Conservation (phyloP, 768 basidiomycete species). For the Hypsizygus marmoreus region DNA sequence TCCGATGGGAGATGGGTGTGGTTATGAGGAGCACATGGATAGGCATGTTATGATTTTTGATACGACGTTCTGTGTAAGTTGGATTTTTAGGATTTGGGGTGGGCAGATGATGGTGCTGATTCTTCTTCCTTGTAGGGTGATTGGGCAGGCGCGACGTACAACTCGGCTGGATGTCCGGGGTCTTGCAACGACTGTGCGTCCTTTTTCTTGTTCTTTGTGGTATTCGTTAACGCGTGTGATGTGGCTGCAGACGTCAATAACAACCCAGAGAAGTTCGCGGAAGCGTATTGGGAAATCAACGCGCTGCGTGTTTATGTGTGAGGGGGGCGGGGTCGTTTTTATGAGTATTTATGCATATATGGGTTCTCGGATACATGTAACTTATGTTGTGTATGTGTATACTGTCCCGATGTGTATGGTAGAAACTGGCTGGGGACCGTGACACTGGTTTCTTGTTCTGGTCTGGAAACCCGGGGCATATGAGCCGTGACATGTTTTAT, state of each 20-base stretch:
- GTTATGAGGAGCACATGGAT: conserved; percentile 55
- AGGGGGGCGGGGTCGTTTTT: no score
- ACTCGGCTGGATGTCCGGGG: conserved; percentile 39
- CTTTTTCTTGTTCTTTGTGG: background rate
- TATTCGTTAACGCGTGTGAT: background rate
- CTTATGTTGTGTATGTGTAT: no score
- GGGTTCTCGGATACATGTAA: no score
- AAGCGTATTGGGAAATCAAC: conserved; percentile 75
- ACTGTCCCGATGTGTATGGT: no score
- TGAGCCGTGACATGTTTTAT: no score
- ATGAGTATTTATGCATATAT: no score
- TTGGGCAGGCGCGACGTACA: conserved; percentile 50
- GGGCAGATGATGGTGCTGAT: background rate
- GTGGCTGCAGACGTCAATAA: conserved; percentile 52
- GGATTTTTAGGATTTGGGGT: background rate
- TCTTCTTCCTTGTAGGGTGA: conserved; percentile 41
- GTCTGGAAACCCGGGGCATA: no score
- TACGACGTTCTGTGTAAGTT: conserved; percentile 59
- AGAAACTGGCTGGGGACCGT: no score
- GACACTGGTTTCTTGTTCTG: no score
- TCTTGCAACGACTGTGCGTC: conserved; percentile 51
- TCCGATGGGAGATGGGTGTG: conserved; percentile 46
- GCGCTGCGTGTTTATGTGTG: conserved; percentile 61
- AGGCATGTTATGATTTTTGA: conserved; percentile 58
- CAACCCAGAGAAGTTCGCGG: conserved; percentile 55